Base-by-base conservation (phyloP, 495 filamentous ascomycete genomes). In the Podospora anserina region DNA sequence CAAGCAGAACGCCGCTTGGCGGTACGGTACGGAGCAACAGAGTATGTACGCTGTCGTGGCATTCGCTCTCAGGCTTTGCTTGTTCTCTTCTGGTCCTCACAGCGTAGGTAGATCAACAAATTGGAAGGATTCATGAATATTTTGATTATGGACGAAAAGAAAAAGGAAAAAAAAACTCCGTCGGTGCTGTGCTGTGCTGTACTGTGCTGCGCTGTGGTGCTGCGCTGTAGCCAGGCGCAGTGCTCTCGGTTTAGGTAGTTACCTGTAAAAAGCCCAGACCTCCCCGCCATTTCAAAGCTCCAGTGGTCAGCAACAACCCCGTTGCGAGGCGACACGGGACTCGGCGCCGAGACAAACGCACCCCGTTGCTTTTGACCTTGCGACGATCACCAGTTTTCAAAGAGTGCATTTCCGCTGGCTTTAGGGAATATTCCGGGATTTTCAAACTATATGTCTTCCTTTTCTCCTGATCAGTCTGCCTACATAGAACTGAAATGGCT, bases 241-340 rank as follows among this genome's bases (percentile, higher is more conserved):
- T 49, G 9, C 13, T 49, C 2, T 11, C 39, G 39, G 9, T 9
- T 23, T 23, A 23, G 23, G 23, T n/a, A 34, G 26, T 9, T 6
- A 27, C 30, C 30, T 28, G 60, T n/a, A 61, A 61, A 27, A 61
- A 30, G 23, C 23, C 23, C 59, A 61, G 59, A 18, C 20, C 59
- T 34, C 23, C 59, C 55, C 55, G 55, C 55, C 55, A 58, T 58
- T 23, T 18, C 28, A 32, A 32, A 32, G 6, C 30, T 32, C 30
- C 30, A 61, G 59, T 61, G 59, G 59, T 32, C 59, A 61, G 59
- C 59, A 32, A 27, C 23, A 28, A 28, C n/a, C 59, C 59, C 27
- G 59, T 61, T 61, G 59, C 59, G 59, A 61, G 59, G 59, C 59
- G 59, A 61, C 59, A 61, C 59, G 59, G 59, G 28, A 27, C 59